Base-by-base conservation (phyloP, 148 eudicot species). In the Simmondsia chinensis region DNA sequence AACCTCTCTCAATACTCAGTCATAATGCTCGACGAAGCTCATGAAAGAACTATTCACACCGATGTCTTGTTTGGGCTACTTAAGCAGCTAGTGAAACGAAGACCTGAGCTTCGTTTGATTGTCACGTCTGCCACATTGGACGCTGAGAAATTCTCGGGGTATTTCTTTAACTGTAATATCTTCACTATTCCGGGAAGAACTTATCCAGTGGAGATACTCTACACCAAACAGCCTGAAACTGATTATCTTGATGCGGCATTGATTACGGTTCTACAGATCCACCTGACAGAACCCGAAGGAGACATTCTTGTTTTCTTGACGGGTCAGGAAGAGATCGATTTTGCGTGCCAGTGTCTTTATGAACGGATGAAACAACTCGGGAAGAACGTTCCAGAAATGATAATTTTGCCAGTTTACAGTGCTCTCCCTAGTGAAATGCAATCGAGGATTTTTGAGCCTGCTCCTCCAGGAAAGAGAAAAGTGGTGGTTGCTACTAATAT, bases 401-500 rank as follows among this genome's bases (percentile, higher is more conserved):
- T 85, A 20, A 82, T 91, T 60, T 68, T 91, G 63, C 99, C 99
- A 0, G 95, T 85, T 12, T 91, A 91, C 40, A 85, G 94, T 70
- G 95, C 95, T 13, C 80, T 91, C 39, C 97, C 97, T 4, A 85
- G 95, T 59, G 97, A 85, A 66, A 82, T 85, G 83, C 97, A 91
- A 59, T 79, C 95, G 17, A 69, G 94, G 46, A 85, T 91, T 50
- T 91, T 91, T 41, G 97, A 91, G 4, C 95, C 95, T 59, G 86
- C 94, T 8, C 94, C 95, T 43, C 83, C 74, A 6, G 97, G 97
- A 12, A 85, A 91, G 76, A 74, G 95, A 45, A 85, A 85, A 66
- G 95, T 91, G 2, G 95, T 91, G 3, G 95, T 85, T 34, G 99
- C 99, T 12, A 91, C 99, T 30, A 91, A 91, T 59, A 86, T 91